Conservation (phyloP, 257 asterid genomes). For the Haberlea rhodopensis region DNA sequence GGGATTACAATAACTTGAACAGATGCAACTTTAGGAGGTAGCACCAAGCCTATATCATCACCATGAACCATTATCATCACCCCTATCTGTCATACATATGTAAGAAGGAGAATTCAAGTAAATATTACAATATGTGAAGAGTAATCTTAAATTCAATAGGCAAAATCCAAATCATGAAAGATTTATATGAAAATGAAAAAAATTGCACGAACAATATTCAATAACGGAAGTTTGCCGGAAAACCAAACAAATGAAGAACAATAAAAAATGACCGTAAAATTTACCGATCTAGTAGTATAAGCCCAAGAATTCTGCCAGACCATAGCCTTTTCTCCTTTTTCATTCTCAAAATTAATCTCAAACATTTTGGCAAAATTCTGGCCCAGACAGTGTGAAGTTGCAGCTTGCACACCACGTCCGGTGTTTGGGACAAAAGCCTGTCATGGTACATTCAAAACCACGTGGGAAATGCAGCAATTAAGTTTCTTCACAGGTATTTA, state of each 20-base stretch:
- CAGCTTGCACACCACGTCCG: conserved; percentile 98
- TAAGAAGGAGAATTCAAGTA: conserved; percentile 1
- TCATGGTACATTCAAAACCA: conserved; percentile 19
- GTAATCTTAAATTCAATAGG: background rate
- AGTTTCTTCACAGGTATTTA: conserved; percentile 11
- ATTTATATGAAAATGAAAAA: background rate
- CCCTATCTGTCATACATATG: conserved; percentile 61
- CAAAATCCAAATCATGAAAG: background rate
- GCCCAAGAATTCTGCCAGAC: conserved; percentile 99
- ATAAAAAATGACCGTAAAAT: conserved; percentile 12
- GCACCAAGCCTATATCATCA: conserved; percentile 88
- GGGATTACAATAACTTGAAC: conserved; percentile 81
- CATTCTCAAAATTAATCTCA: conserved; percentile 85
- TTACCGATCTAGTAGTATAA: conserved; percentile 86
- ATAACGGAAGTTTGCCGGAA: background rate
- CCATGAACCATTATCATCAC: conserved; percentile 98
- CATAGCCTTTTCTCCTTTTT: conserved; percentile 88
- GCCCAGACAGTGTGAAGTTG: conserved; percentile 97
- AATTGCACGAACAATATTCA: background rate
- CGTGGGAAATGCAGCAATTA: conserved; percentile 4
- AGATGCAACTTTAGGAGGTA: conserved; percentile 95
- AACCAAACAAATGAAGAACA: background rate
- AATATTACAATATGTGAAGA: conserved; percentile 5
- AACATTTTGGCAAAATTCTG: conserved; percentile 94
- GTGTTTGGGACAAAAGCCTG: conserved; percentile 95